Evolutionary conservation across 202 grass and related monocot genomes (phyloP).

Genomic region (Miscanthus sacchariflorus): DNA sequence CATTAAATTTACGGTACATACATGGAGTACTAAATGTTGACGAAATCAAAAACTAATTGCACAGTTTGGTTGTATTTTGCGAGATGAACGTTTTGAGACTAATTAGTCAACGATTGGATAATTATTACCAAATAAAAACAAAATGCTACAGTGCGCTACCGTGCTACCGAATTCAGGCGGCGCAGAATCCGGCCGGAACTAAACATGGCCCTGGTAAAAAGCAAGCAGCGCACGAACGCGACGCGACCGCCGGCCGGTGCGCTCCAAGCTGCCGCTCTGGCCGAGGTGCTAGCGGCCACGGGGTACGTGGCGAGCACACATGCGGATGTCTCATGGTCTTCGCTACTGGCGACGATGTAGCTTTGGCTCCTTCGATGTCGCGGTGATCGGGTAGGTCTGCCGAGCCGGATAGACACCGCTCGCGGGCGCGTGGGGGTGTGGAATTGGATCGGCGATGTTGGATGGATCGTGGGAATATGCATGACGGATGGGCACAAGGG

Average conservation of each 20-base stretch:
- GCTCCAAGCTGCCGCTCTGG: constrained; percentile 36
- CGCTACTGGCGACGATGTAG: no score
- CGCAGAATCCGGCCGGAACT: no score
- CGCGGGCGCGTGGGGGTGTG: background rate
- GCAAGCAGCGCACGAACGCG: background rate
- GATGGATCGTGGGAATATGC: no score
- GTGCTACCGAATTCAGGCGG: no score
- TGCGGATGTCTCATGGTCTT: background rate
- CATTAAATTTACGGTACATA: no score
- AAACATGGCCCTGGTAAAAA: no score
- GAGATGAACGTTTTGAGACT: no score
- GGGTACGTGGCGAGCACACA: constrained; percentile 1
- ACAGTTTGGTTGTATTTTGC: no score
- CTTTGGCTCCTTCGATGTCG: background rate
- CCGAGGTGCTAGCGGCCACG: background rate
- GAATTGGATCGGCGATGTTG: background rate
- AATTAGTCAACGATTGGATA: no score
- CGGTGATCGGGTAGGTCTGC: background rate
- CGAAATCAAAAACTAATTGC: no score
- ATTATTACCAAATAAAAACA: background rate
- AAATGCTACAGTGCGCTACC: no score
- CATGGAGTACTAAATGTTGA: no score
- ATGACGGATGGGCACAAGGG: background rate
- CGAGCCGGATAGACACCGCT: background rate
- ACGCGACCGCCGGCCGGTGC: background rate